Evolutionary conservation across 129 eudicot species (phyloP).

Genomic region (Helianthus tuberosus): DNA sequence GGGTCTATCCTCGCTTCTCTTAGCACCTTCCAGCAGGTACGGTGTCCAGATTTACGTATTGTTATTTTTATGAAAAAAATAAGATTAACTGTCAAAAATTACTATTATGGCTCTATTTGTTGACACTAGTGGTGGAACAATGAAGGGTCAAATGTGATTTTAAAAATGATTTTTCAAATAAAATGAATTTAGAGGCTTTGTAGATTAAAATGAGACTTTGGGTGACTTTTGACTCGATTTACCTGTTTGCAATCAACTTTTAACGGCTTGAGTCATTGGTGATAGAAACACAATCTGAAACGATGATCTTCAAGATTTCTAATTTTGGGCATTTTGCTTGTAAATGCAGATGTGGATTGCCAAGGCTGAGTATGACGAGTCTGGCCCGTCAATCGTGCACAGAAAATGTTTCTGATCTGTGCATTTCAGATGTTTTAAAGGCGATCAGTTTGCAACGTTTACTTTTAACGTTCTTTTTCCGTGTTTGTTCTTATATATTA

Average conservation of each 20-base stretch:
- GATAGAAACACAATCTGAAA: not conserved
- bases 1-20: slow-evolving; percentile 71
- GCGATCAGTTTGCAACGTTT: slow-evolving; percentile 17
- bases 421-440: slow-evolving; percentile 23
- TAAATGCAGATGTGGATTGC: slow-evolving; percentile 62
- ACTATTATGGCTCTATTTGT: not conserved
- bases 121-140: not conserved
- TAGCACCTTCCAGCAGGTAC: slow-evolving; percentile 68
- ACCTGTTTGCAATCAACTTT: not conserved
- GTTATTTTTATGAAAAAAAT: not conserved
- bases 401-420: slow-evolving; percentile 56
- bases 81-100: not conserved
- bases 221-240: not conserved
- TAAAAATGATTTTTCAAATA: not conserved
- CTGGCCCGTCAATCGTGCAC: slow-evolving; percentile 56
- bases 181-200: not conserved
- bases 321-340: slow-evolving; percentile 12
- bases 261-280: not conserved
- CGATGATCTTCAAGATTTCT: slow-evolving; percentile 1
- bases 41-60: slow-evolving; percentile 8
- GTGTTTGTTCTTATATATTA: slow-evolving; percentile 21
- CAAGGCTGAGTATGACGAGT: slow-evolving; percentile 47
- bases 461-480: slow-evolving; percentile 16
- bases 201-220: not conserved
- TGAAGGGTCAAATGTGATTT: not conserved